Base-by-base conservation (phyloP, 208 protist genomes). In the Crithidia sp. region DNA sequence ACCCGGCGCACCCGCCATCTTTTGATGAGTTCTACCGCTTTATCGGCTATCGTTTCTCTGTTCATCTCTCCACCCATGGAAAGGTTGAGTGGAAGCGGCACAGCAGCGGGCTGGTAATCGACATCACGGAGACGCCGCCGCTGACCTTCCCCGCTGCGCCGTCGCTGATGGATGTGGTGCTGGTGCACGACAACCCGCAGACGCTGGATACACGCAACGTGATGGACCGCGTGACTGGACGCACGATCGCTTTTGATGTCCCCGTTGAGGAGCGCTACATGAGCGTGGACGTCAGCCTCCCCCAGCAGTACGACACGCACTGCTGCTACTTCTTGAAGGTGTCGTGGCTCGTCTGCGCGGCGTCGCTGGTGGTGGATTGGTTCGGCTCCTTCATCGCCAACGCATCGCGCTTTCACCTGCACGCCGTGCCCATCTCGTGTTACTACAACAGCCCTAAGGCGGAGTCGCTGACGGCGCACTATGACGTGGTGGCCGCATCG, bases 281-380 rank as follows among this genome's bases (percentile, higher is more conserved):
- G 81, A 85, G 79, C 36, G 69, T 92, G 12, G 87, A 96, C 55
- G 81, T 93, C 52, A 66, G 74, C 60, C 77, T 94, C 28, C 83
- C 89, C 28, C 52, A 56, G 53, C 63, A 60, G 16, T 94, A 92
- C 77, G 77, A 90, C 68, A 59, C 74, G 6, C 62, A 76, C 59
- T 94, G 89, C 68, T 78, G 80, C 71, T 96, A 91, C 77, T 68
- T 84, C 39, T 36, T 96, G 56, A 78, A 79, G 56, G 75, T 96
- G 19, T 81, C 85, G 0, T 96, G 91, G 91, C 75, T 96, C 36
- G 82, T 75, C 44, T 96, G 91, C 68, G 76, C 81, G n/a, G 77
- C 81, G 58, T 72, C 79, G n/a, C 76, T 93, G 8, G 78, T 94
- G 49, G 55, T 74, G 37, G 89, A 96, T 74, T 96, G 91, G 91